Evolutionary conservation across 2,329 filamentous ascomycete genomes (phyloP), one percentile per base, ranked within the genome.

Genomic region (Colletotrichum abscissum): DNA sequence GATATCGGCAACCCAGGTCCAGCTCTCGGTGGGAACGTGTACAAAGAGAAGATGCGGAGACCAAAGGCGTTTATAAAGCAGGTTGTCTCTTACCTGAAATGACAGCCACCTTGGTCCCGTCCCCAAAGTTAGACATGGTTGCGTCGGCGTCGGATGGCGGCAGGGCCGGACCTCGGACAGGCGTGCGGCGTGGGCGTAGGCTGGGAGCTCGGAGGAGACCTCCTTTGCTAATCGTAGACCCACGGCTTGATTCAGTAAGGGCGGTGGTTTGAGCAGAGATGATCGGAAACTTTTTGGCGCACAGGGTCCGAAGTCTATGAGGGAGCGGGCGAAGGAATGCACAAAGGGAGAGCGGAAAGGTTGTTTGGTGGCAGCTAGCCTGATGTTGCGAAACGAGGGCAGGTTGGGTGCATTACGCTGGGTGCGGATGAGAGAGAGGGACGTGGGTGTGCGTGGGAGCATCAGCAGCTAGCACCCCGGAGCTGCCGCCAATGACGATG

Each of bases 91-190:
- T 72, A 75, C 74, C 74, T 69, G 72, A 46, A 68, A 71, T 38
- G 60, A 65, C 63, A 30, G 64, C 64, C 46, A 74, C 67, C 62
- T 75, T 75, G 56, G 42, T 46, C 19, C 52, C 57, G 64, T 74
- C 72, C 55, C 72, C 74, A 56, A 74, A 72, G 68, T 69, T 72
- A 72, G 67, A 67, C 64, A 74, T 71, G 67, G 56, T 68, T 65
- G 72, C 28, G 64, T 68, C 52, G 62, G 67, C 56, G 72, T 74
- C 74, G 62, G 62, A 66, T 63, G 62, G 69, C 46, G 58, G 59
- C 65, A 69, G 62, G 59, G 57, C 63, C 72, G 54, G 54, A 65
- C 64, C 54, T 74, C 67, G 57, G 62, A 71, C 67, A 67, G 62
- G 67, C 71, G 60, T 71, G 71, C 33, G 71, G 38, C 56, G 60